These are phyloP conservation scores for Cladosporium cucumerinum DNA, from an alignment of 2,329 filamentous ascomycete species.

Conservation along the genomic window DNA sequence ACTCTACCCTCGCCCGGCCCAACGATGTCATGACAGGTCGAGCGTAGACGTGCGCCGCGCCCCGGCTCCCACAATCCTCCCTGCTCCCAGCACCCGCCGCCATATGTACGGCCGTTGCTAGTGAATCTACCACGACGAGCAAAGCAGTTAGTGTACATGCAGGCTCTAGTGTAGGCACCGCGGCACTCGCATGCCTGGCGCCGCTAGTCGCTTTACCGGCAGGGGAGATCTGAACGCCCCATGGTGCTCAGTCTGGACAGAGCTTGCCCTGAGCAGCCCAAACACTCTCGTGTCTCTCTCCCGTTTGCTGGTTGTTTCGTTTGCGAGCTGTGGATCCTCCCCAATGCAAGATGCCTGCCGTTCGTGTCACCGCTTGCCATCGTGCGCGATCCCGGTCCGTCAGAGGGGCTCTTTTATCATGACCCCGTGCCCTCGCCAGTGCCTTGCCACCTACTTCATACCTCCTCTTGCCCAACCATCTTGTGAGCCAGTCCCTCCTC, in stretches of 20 bases:
- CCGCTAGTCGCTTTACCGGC: slow-evolving; percentile 5
- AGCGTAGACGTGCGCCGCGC: background rate
- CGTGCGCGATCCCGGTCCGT: slow-evolving; percentile 41
- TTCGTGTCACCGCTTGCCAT: slow-evolving; percentile 11
- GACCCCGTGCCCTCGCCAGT: slow-evolving; percentile 10
- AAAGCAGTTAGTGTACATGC: background rate
- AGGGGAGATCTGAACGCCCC: slow-evolving; percentile 7
- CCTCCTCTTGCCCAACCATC: background rate
- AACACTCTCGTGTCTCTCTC: slow-evolving; percentile 13
- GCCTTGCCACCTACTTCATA: slow-evolving; percentile 1
- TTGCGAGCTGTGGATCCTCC: slow-evolving; percentile 14
- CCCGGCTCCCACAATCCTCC: background rate
- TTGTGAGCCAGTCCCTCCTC: background rate
- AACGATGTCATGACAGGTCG: slow-evolving; percentile 2
- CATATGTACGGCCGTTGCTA: background rate
- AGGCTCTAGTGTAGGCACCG: slow-evolving; percentile 1
- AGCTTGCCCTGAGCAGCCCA: slow-evolving; percentile 16
- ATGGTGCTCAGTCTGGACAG: slow-evolving; percentile 8
- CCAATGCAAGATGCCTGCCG: slow-evolving; percentile 15
- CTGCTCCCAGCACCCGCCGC: background rate
- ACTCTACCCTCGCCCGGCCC: background rate
- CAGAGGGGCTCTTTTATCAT: slow-evolving; percentile 38
- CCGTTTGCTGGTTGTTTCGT: slow-evolving; percentile 17
- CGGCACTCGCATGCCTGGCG: slow-evolving; percentile 2
- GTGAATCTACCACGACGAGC: background rate